Conservation (phyloP, 2,329 filamentous ascomycete species). For the Trichoderma sp. region DNA sequence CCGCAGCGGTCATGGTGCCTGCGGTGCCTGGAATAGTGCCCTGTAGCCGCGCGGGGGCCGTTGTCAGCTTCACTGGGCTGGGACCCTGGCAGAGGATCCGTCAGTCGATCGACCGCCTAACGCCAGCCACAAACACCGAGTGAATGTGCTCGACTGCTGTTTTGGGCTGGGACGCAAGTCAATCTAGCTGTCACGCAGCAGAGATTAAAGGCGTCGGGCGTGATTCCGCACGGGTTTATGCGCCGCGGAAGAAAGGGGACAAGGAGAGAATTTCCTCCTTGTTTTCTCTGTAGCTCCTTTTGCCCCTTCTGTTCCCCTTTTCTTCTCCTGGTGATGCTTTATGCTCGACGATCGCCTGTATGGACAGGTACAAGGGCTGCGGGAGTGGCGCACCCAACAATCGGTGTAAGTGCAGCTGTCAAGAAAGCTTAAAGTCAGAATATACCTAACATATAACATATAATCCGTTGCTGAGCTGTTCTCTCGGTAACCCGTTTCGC, state of each 20-base stretch:
- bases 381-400: not conserved
- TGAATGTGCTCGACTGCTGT: conserved; percentile 14
- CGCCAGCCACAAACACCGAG: conserved; percentile 3
- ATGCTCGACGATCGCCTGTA: not conserved
- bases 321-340: not conserved
- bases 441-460: not conserved
- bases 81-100: conserved; percentile 13
- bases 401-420: not conserved
- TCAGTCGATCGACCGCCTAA: conserved; percentile 13
- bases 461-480: not conserved
- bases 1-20: conserved; percentile 22
- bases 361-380: not conserved
- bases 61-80: conserved; percentile 17
- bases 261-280: not conserved
- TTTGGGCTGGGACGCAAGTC: conserved; percentile 2
- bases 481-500: not conserved
- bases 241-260: not conserved
- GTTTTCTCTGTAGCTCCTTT: not conserved
- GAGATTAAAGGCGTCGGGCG: conserved; percentile 11
- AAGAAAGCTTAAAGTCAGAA: not conserved
- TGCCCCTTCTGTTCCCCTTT: not conserved
- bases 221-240: not conserved
- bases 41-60: conserved; percentile 3
- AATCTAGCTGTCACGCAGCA: conserved; percentile 18
- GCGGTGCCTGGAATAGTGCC: not conserved